These are phyloP conservation scores for Calvatia gigantea DNA, from an alignment of 768 basidiomycete species.

Conservation along the genomic window DNA sequence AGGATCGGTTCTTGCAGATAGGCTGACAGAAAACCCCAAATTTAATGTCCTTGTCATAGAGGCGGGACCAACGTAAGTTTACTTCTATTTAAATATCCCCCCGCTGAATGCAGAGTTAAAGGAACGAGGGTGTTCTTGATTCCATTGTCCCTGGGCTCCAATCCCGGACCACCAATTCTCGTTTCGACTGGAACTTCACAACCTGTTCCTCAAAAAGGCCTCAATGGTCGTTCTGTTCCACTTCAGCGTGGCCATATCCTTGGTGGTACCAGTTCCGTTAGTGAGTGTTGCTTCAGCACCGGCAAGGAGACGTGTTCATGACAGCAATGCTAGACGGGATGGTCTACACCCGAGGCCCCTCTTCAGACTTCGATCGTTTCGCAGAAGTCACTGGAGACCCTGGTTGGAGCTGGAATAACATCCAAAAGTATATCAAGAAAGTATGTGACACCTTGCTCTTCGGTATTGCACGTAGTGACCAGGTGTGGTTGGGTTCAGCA, in stretches of 20 bases:
- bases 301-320: neutral
- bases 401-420: slow-evolving; percentile 28
- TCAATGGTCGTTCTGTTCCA: slow-evolving; percentile 20
- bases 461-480: neutral
- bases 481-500: slow-evolving; percentile 15
- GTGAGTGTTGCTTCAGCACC: slow-evolving; percentile 14
- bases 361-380: slow-evolving; percentile 16
- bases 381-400: slow-evolving; percentile 23
- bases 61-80: slow-evolving; percentile 17
- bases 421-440: slow-evolving; percentile 25
- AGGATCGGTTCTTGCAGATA: slow-evolving; percentile 24
- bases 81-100: neutral
- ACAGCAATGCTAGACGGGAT: slow-evolving; percentile 12
- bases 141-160: slow-evolving; percentile 14
- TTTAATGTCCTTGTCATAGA: slow-evolving; percentile 25
- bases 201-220: slow-evolving; percentile 22
- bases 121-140: slow-evolving; percentile 15
- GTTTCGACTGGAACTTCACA: slow-evolving; percentile 28
- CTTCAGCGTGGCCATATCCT: slow-evolving; percentile 26
- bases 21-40: slow-evolving; percentile 17
- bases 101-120: neutral
- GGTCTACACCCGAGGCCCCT: slow-evolving; percentile 18
- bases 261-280: slow-evolving; percentile 27
- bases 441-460: slow-evolving; percentile 7
- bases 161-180: neutral